phyloP scores from a whole-genome alignment of 768 basidiomycete species.

The Clitopilus passeckerianus region DNA sequence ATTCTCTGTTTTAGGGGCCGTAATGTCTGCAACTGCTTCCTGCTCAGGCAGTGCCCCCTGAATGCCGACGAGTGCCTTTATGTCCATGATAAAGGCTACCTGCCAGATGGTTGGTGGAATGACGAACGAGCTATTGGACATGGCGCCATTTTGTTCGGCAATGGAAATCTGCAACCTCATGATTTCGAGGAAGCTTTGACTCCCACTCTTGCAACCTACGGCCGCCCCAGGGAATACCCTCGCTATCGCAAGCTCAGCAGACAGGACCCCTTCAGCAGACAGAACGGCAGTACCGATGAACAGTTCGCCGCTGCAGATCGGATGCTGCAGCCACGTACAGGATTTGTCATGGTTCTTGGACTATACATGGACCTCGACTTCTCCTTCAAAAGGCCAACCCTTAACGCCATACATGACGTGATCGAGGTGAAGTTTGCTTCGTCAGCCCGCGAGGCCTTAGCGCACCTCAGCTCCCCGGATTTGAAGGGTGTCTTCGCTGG shows the following conservation, averaged over 20 bases:
- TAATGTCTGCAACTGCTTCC: slow-evolving; percentile 32
- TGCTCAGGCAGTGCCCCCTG: slow-evolving; percentile 27
- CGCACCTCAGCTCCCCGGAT: slow-evolving; percentile 19
- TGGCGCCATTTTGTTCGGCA: background rate
- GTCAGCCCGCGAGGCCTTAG: slow-evolving; percentile 13
- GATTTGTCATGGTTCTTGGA: slow-evolving; percentile 25
- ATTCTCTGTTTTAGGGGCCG: slow-evolving; percentile 7
- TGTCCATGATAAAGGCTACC: slow-evolving; percentile 39
- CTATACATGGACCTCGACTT: slow-evolving; percentile 19
- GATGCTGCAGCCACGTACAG: background rate
- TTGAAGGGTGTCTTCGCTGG: slow-evolving; percentile 28
- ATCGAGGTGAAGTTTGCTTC: slow-evolving; percentile 14
- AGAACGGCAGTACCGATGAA: background rate
- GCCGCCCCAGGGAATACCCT: background rate
- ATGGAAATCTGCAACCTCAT: background rate
- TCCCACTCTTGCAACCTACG: background rate
- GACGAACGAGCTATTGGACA: background rate
- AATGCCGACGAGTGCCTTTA: slow-evolving; percentile 41
- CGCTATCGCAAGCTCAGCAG: background rate
- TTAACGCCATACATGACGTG: slow-evolving; percentile 19
- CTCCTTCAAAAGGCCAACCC: slow-evolving; percentile 17
- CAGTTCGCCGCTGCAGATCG: background rate
- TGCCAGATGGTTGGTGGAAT: slow-evolving; percentile 47
- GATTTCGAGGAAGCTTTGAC: background rate
- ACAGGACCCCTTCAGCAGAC: background rate